phyloP scores from a whole-genome alignment of 192 early-diverging fungal genomes.

The Backusella liffmaniae region DNA sequence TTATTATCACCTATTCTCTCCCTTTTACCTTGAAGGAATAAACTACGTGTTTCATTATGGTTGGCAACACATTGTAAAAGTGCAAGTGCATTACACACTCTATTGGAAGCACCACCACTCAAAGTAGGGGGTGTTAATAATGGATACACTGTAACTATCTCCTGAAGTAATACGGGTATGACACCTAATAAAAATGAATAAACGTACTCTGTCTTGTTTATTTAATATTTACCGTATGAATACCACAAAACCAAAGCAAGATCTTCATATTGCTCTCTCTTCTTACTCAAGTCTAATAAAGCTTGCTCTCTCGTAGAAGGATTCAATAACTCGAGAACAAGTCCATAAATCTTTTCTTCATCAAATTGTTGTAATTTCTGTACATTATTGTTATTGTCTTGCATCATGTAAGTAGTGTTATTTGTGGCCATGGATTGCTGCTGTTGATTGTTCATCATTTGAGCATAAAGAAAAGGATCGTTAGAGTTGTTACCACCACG shows the following conservation, averaged over 20 bases:
- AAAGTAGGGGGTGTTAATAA: slow-evolving; percentile 83
- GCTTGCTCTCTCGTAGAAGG: slow-evolving; percentile 82
- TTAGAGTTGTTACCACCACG: neutral
- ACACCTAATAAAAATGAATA: slow-evolving; percentile 55
- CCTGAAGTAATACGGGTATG: slow-evolving; percentile 92
- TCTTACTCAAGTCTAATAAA: slow-evolving; percentile 89
- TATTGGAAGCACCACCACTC: slow-evolving; percentile 86
- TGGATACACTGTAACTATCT: slow-evolving; percentile 96
- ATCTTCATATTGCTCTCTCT: slow-evolving; percentile 93
- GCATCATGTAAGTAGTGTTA: neutral
- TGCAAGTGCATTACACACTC: slow-evolving; percentile 95
- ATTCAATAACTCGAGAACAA: slow-evolving; percentile 85
- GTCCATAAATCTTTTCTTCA: slow-evolving; percentile 86
- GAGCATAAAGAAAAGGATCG: slow-evolving; percentile 19
- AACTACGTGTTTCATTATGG: slow-evolving; percentile 85
- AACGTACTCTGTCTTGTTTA: too few relatives aligned
- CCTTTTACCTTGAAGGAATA: slow-evolving; percentile 73
- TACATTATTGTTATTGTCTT: slow-evolving; percentile 13
- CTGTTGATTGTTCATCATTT: slow-evolving; percentile 26
- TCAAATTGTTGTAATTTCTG: slow-evolving; percentile 42
- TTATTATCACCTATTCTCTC: neutral
- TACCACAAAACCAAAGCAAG: slow-evolving; percentile 98
- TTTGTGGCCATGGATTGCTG: slow-evolving; percentile 10
- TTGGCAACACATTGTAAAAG: slow-evolving; percentile 95
- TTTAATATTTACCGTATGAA: slow-evolving; percentile 69